Conservation (phyloP, 2,329 filamentous ascomycete species). For the Fusarium sp. region DNA sequence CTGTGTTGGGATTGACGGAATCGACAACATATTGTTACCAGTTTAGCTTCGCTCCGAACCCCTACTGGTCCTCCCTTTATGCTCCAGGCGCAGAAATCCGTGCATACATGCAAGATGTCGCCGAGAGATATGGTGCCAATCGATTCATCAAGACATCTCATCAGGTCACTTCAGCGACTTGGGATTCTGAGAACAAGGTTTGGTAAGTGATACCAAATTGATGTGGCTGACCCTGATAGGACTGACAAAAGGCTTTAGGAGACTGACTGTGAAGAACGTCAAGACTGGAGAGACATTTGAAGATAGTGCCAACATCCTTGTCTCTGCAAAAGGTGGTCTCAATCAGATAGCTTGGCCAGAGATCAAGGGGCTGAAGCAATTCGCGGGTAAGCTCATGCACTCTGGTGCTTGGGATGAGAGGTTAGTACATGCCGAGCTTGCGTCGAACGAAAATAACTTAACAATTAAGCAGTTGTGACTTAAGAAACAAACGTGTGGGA, state of each 20-base stretch:
- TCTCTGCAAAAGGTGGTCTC: not conserved
- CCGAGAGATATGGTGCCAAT: not conserved
- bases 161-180: not conserved
- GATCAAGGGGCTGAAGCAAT: not conserved
- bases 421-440: rapidly evolving
- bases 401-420: not conserved
- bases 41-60: not conserved
- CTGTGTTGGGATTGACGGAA: not conserved
- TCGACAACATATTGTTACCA: not conserved
- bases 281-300: not conserved
- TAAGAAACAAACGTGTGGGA: not conserved
- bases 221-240: rapidly evolving
- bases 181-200: not conserved
- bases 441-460: rapidly evolving
- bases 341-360: not conserved
- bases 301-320: not conserved
- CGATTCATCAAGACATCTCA: not conserved
- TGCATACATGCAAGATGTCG: not conserved
- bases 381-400: not conserved
- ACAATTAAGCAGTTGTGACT: not conserved
- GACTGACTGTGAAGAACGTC: not conserved
- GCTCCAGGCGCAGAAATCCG: not conserved
- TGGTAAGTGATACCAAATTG: not conserved
- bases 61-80: not conserved
- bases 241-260: not conserved